Evolutionary conservation across 192 early-diverging fungal species (phyloP), one percentile per base, ranked within the genome.

Genomic region (Entomortierella beljakovae): DNA sequence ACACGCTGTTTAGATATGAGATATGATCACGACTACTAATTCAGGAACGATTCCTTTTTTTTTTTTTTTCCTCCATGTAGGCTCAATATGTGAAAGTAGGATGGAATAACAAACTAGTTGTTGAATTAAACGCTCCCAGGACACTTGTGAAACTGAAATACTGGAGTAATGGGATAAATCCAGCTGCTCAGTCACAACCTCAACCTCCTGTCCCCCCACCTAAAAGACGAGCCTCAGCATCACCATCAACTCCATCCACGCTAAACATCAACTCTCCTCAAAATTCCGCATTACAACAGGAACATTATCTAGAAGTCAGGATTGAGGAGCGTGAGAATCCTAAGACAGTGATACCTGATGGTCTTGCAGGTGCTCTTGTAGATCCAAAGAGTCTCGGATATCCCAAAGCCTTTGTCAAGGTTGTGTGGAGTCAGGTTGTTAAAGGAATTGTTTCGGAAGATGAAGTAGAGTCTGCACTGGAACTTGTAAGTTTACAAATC

Each of bases 381-480:
- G 75, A 79, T 51, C 55, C 72, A 18, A 86, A 86, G 43, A 57
- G 81, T 0, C 70, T 86, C 7, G 83, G 83, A 50, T 86, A 86
- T 32, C 85, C 85, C 6, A 86, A 84, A 61, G 72, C 81, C 11
- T 63, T 55, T 28, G 71, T 86, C 16, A 80, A 70, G 25, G 68
- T 83, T 2, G 59, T 81, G 2, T 86, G 85, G 85, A 70, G 75
- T 31, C 75, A 79, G 34, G 62, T 79, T 10, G 56, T 46, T 28
- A 79, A 79, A 34, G 68, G 68, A 2, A 32, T 70, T 15, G 68
- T 79, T 4, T 15, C 54, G 18, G 67, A 69, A 23, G 40, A 58
- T 3, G 67, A 70, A 22, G 55, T 50, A 0, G 51, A 33, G 7
- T 22, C 54, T 28, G 50, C 59, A 28, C 68, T 79, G 2, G 75